Evolutionary conservation across 2,329 filamentous ascomycete species (phyloP).

Genomic region (Rosellinia necatrix): DNA sequence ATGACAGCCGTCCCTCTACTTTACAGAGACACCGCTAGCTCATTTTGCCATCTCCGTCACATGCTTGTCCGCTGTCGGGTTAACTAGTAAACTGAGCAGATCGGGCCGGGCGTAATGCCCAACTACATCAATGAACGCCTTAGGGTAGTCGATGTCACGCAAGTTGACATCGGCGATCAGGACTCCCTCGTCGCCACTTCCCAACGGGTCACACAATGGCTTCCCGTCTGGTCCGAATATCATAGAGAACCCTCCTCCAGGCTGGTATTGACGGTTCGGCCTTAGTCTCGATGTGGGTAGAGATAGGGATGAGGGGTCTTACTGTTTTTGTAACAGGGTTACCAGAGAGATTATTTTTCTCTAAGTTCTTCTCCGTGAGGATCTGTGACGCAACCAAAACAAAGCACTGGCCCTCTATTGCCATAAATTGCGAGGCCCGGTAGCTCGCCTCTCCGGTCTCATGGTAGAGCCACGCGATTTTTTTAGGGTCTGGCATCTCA

Average conservation of each 20-base stretch:
- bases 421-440: conserved; percentile 47
- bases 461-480: conserved; percentile 44
- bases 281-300: conserved; percentile 11
- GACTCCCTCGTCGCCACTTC: conserved; percentile 51
- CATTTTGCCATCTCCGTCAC: conserved; percentile 39
- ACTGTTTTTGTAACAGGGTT: conserved; percentile 45
- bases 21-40: background rate
- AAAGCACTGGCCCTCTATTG: conserved; percentile 50
- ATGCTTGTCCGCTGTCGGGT: conserved; percentile 41
- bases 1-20: background rate
- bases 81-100: conserved; percentile 46
- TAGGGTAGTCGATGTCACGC: conserved; percentile 45
- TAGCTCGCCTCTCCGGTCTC: conserved; percentile 42
- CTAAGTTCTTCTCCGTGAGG: conserved; percentile 46
- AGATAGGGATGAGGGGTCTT: conserved; percentile 22
- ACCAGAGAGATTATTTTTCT: conserved; percentile 45
- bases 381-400: conserved; percentile 48
- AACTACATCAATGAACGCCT: conserved; percentile 47
- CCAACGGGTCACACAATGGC: conserved; percentile 46
- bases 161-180: conserved; percentile 57
- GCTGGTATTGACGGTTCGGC: conserved; percentile 26
- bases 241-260: conserved; percentile 53
- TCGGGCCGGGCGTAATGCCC: conserved; percentile 47
- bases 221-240: conserved; percentile 58
- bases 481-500: conserved; percentile 43